Conservation (phyloP, 2,329 filamentous ascomycete genomes). For the Ophiostoma sp. region DNA sequence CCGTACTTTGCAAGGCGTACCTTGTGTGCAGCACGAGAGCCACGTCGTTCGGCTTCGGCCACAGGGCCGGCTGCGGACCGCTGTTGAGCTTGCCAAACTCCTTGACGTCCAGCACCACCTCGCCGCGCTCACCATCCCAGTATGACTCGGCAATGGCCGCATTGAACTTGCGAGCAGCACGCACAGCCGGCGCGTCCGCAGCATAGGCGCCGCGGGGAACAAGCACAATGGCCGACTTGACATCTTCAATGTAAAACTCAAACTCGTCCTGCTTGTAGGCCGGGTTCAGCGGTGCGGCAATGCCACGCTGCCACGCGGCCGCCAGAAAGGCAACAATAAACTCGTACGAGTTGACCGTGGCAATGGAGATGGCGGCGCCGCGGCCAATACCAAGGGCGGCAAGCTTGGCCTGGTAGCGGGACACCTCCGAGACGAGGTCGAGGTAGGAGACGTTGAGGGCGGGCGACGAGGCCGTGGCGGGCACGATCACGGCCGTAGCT, state of each 20-base stretch:
- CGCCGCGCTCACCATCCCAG: constrained; percentile 59
- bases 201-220: constrained; percentile 67
- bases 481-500: constrained; percentile 65
- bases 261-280: constrained; percentile 87
- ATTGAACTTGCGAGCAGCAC: constrained; percentile 71
- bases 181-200: constrained; percentile 64
- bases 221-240: constrained; percentile 71
- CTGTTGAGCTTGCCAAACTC: constrained; percentile 61
- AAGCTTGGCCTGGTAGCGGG: constrained; percentile 70
- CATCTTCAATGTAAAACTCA: constrained; percentile 86
- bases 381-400: constrained; percentile 66
- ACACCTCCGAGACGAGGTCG: constrained; percentile 60
- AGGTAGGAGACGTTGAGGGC: constrained; percentile 62
- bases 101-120: constrained; percentile 74
- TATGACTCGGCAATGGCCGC: constrained; percentile 85
- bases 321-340: constrained; percentile 85
- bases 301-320: constrained; percentile 75
- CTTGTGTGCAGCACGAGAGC: constrained; percentile 76
- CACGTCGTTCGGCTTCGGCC: constrained; percentile 66
- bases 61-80: constrained; percentile 38
- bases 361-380: constrained; percentile 71
- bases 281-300: constrained; percentile 81
- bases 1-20: constrained; percentile 26
- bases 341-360: constrained; percentile 77
- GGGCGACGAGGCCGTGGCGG: constrained; percentile 48